phyloP scores from a whole-genome alignment of 257 asterid species.

The Rhazya stricta region DNA sequence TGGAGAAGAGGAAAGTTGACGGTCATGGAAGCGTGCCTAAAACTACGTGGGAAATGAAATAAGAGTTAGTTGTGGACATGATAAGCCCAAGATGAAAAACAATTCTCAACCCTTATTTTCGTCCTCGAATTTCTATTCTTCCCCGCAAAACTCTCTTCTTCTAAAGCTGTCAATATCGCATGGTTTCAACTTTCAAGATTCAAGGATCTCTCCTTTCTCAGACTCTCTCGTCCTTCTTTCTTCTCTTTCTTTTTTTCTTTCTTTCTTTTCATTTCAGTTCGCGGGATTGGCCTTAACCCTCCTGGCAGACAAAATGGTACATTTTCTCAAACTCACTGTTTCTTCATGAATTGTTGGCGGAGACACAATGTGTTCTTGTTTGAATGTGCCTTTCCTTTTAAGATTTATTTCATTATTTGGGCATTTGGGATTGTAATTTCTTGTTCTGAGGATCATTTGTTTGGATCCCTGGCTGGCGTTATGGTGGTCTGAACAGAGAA shows the following conservation, averaged over 20 bases:
- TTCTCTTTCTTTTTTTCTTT: background rate
- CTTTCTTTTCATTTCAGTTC: background rate
- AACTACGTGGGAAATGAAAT: constrained; percentile 6
- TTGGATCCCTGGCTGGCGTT: background rate
- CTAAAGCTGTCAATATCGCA: constrained; percentile 13
- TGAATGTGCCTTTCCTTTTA: background rate
- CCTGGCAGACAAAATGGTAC: constrained; percentile 9
- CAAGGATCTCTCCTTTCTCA: constrained; percentile 13
- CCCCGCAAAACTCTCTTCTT: constrained; percentile 20
- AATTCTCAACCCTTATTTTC: constrained; percentile 19
- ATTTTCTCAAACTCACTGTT: background rate
- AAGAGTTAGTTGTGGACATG: constrained; percentile 32
- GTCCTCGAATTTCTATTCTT: constrained; percentile 16
- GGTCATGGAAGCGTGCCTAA: constrained; percentile 17
- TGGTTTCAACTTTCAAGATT: constrained; percentile 14
- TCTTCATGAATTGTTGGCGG: background rate
- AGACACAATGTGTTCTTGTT: background rate
- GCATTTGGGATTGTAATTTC: background rate
- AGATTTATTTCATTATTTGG: background rate
- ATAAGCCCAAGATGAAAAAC: constrained; percentile 11
- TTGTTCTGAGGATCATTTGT: background rate
- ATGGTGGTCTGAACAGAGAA: background rate
- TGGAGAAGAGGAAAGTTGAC: background rate
- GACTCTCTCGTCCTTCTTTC: background rate
- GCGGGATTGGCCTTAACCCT: background rate